Percentiles rank a stretch among this genome's conserved stretches.
Evolutionary conservation across 176 grass and related monocot species (phyloP).

Genomic region (Chloris gayana): DNA sequence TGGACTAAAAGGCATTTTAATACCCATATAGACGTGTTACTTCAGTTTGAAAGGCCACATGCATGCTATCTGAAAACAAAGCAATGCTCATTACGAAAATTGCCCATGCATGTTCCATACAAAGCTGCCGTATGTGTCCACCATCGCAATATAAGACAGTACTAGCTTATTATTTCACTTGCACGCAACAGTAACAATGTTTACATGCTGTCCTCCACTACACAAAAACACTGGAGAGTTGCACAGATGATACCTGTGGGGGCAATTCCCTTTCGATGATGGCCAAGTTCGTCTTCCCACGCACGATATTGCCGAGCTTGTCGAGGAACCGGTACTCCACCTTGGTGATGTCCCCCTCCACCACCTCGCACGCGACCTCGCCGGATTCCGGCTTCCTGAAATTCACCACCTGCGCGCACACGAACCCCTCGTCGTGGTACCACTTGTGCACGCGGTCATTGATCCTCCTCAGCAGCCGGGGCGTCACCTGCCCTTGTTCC

Average conservation of each 20-base stretch:
- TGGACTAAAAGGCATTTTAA: too few species aligned
- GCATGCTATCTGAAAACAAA: too few species aligned
- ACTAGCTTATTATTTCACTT: too few species aligned
- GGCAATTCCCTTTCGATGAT: constrained; percentile 77
- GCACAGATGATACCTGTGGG: constrained; percentile 48
- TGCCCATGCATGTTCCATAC: too few species aligned
- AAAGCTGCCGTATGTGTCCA: too few species aligned
- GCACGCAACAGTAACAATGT: too few species aligned
- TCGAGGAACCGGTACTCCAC: constrained; percentile 87
- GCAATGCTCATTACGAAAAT: too few species aligned
- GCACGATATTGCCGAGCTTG: constrained; percentile 80
- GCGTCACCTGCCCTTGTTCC: constrained; percentile 64
- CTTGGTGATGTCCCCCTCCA: constrained; percentile 83
- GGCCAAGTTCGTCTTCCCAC: constrained; percentile 75
- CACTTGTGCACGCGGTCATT: constrained; percentile 83
- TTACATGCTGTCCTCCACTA: too few species aligned
- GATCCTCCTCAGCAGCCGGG: constrained; percentile 86
- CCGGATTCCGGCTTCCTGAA: constrained; percentile 85
- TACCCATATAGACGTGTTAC: too few species aligned
- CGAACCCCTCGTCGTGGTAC: constrained; percentile 94
- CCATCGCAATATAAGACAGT: too few species aligned
- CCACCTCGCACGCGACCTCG: constrained; percentile 90
- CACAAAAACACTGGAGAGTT: too few species aligned
- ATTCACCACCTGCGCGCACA: constrained; percentile 90
- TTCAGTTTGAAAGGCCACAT: too few species aligned